phyloP scores from a whole-genome alignment of 2,329 filamentous ascomycete genomes.

The Colletotrichum sp. region DNA sequence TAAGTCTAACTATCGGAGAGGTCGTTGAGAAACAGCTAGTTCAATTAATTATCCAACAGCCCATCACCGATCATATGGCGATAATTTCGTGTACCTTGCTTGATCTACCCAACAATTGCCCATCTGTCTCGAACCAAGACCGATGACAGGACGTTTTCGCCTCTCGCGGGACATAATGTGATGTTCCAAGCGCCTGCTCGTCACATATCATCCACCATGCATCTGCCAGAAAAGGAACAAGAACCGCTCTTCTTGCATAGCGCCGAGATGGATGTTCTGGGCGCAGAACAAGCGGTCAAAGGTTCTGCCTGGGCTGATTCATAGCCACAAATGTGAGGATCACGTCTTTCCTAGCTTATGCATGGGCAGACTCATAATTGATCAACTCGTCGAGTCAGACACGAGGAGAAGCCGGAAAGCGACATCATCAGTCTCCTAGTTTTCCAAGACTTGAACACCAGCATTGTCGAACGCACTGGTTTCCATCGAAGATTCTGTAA shows the following conservation, averaged over 20 bases:
- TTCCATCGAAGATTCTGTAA: not conserved
- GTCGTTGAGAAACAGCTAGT: not conserved
- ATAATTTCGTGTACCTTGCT: not conserved
- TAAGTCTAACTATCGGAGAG: not conserved
- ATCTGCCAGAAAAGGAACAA: not conserved
- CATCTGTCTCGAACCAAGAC: not conserved
- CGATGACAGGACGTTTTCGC: not conserved
- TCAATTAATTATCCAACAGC: no score
- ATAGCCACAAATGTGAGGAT: not conserved
- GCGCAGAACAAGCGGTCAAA: not conserved
- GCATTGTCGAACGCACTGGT: not conserved
- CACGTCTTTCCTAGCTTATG: not conserved
- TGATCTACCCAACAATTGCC: not conserved
- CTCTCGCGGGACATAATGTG: not conserved
- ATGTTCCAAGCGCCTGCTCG: not conserved
- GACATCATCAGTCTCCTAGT: not conserved
- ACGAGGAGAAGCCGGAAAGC: not conserved
- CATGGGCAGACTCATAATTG: not conserved
- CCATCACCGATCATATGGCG: not conserved
- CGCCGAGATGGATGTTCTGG: not conserved
- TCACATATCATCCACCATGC: not conserved
- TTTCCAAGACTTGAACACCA: not conserved
- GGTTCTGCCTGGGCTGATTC: not conserved
- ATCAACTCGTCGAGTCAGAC: not conserved
- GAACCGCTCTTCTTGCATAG: not conserved